Evolutionary conservation across 2,329 filamentous ascomycete genomes (phyloP), one percentile per base, ranked within the genome.

Genomic region (Fusarium penzigii): DNA sequence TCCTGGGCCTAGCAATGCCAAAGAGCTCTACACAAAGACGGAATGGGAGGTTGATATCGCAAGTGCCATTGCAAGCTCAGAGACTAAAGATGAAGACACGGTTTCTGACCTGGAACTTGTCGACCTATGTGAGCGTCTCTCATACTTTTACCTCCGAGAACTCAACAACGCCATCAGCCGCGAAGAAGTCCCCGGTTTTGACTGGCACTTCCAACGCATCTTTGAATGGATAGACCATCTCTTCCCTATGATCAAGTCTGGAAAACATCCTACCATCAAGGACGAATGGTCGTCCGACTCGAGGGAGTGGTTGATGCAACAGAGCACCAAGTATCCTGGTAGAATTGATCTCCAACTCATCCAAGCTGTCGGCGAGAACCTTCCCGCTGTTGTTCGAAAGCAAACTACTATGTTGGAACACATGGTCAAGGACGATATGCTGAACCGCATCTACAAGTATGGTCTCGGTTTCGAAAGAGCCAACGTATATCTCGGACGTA

Each of bases 371-470:
- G 66, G 73, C 1, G 67, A 72, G 39, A 61, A 68, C 25, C 55
- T 78, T 14, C 57, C 68, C 3, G 53, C 63, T 13, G 64, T 71
- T 2, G 59, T 78, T 11, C 61, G 65, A 1, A 70, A 68, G 3
- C 60, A 69, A 38, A 65, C 52, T 6, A 70, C 60, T 4, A 68
- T 74, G 48, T 63, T 76, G 8, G 74, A 76, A 48, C 63, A 69
- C 42, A 54, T 78, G 46, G 64, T 59, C 32, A 57, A 67, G 29
- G 63, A 75, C 14, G 62, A 68, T 5, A 56, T 74, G 39, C 56
- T 77, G 5, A 59, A 68, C 10, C 44, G 61, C 3, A 69, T 71
- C 44, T 76, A 78, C 50, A 52, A 11, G 44, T 36, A 17, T 38
- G 49, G 49, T 4, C 32, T 55, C 3, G 46, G 55, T 2, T 43